phyloP scores from a whole-genome alignment of 495 filamentous ascomycete species.

The Tuber aestivum region DNA sequence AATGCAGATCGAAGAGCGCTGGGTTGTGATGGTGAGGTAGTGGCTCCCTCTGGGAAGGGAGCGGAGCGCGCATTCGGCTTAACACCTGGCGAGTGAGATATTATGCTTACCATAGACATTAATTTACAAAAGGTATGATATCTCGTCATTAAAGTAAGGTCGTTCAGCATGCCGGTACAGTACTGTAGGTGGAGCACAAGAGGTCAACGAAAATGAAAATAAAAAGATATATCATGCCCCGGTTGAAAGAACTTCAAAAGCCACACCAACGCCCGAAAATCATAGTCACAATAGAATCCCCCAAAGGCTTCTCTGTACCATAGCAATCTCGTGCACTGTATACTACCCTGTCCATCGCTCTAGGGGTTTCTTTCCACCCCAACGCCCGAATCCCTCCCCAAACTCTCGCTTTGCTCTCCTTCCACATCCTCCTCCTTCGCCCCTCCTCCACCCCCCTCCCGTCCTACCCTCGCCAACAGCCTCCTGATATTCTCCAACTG shows the following conservation, averaged over 20 bases:
- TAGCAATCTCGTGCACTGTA: not conserved
- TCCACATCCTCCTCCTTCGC: not conserved
- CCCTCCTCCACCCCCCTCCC: not conserved
- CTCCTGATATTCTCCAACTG: slow-evolving; percentile 18
- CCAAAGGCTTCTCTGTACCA: not conserved
- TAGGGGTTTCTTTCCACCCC: not conserved
- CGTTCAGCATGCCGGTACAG: not conserved
- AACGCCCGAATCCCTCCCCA: not conserved
- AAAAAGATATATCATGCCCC: not conserved
- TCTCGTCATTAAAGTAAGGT: not conserved
- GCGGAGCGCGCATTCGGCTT: not conserved
- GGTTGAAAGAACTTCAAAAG: not conserved
- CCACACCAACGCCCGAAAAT: not conserved
- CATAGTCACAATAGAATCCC: not conserved
- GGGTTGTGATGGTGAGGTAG: not conserved
- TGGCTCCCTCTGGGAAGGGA: not conserved
- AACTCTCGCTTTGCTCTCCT: not conserved
- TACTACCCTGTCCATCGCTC: not conserved
- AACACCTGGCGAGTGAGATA: not conserved
- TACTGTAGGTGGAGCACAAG: not conserved
- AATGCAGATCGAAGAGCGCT: not conserved
- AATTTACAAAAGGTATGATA: not conserved
- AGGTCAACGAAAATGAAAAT: not conserved
- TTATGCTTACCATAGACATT: not conserved
- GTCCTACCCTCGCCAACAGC: slow-evolving; percentile 8